Evolutionary conservation across 148 eudicot species (phyloP).

Genomic region (Rhododendron molle): DNA sequence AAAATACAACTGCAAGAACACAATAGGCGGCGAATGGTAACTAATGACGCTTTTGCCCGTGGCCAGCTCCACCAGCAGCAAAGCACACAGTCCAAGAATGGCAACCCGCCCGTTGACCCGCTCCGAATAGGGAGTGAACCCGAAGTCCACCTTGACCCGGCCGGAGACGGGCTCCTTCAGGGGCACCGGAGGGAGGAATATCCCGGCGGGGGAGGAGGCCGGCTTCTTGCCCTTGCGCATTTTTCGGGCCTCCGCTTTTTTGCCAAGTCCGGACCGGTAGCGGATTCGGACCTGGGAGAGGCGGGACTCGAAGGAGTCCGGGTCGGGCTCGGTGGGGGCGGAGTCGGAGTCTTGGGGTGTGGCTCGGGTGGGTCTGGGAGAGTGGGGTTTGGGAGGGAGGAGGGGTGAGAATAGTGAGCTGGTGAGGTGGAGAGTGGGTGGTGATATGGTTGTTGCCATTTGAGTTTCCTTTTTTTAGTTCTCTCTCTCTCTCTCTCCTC

Average conservation of each 20-base stretch:
- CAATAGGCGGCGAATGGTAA: conserved; percentile 66
- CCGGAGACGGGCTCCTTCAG: conserved; percentile 65
- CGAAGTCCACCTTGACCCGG: conserved; percentile 79
- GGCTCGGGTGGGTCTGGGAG: conserved; percentile 15
- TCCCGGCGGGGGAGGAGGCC: conserved; percentile 30
- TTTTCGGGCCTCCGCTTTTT: conserved; percentile 75
- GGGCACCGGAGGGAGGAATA: conserved; percentile 73
- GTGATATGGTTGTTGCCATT: conserved; percentile 21
- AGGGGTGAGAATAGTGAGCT: conserved; percentile 15
- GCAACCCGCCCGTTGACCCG: conserved; percentile 76
- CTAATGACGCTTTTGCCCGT: conserved; percentile 71
- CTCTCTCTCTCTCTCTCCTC: neutral
- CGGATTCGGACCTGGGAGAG: conserved; percentile 57
- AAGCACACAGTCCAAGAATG: conserved; percentile 53
- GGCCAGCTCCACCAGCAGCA: conserved; percentile 81
- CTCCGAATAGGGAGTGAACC: conserved; percentile 82
- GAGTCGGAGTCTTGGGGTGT: conserved; percentile 6
- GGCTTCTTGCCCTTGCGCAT: conserved; percentile 36
- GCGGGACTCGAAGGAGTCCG: conserved; percentile 58
- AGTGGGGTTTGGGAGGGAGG: conserved; percentile 8
- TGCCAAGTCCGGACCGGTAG: conserved; percentile 68
- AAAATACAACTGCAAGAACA: conserved; percentile 74
- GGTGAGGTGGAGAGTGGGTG: conserved; percentile 15
- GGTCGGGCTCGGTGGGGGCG: conserved; percentile 15
- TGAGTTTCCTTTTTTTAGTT: neutral